Evolutionary conservation across 129 eudicot species (phyloP).

Genomic region (Ambrosia artemisiifolia): DNA sequence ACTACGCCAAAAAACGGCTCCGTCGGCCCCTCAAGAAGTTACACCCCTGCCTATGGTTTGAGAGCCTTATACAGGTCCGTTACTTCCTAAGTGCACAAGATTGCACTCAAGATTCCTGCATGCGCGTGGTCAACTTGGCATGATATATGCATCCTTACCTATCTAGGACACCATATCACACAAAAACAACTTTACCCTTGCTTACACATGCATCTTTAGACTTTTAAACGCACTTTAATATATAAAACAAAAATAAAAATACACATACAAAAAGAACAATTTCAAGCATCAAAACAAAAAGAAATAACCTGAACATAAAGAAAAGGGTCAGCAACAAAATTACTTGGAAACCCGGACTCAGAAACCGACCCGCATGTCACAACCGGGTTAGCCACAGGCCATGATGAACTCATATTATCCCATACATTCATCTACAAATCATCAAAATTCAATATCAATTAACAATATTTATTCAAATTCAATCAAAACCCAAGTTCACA

Average conservation of each 20-base stretch:
- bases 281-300: background rate
- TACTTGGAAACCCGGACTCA: constrained; percentile 72
- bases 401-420: constrained; percentile 62
- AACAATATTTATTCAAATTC: background rate
- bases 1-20: no score
- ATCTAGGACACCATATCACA: no score
- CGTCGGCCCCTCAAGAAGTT: no score
- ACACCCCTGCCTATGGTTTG: no score
- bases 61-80: no score
- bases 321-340: constrained; percentile 95
- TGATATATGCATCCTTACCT: no score
- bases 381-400: constrained; percentile 93
- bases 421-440: constrained; percentile 57
- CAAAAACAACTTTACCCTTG: no score
- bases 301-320: constrained; percentile 60
- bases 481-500: background rate
- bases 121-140: no score
- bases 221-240: background rate
- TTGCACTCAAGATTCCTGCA: no score
- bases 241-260: background rate
- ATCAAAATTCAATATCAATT: background rate
- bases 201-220: no score
- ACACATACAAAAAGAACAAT: background rate
- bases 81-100: no score
- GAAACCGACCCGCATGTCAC: constrained; percentile 77